phyloP scores from a whole-genome alignment of 2,329 filamentous ascomycete species.

The Graphium sp. region DNA sequence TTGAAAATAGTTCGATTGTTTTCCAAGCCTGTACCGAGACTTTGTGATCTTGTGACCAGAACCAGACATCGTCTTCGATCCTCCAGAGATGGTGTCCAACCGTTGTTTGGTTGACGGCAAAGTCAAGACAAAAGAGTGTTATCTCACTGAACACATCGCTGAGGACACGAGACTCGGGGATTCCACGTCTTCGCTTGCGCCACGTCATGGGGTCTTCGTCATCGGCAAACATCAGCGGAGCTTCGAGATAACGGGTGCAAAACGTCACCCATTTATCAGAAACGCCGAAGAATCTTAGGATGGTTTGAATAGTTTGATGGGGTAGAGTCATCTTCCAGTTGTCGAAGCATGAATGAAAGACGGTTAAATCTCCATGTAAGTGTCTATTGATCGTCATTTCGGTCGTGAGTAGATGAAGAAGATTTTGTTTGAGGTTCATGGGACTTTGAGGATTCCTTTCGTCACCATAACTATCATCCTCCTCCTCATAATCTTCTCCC shows the following conservation, averaged over 20 bases:
- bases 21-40: slow-evolving; percentile 41
- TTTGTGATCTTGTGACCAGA: slow-evolving; percentile 38
- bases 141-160: slow-evolving; percentile 43
- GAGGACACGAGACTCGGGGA: slow-evolving; percentile 41
- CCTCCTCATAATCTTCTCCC: no score
- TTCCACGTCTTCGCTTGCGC: slow-evolving; percentile 33
- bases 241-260: slow-evolving; percentile 40
- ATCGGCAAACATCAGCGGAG: slow-evolving; percentile 38
- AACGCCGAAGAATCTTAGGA: slow-evolving; percentile 42
- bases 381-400: slow-evolving; percentile 27
- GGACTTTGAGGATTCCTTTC: slow-evolving; percentile 12
- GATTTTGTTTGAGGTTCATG: slow-evolving; percentile 24
- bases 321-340: slow-evolving; percentile 24
- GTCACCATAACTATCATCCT: slow-evolving; percentile 4
- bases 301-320: slow-evolving; percentile 38
- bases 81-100: slow-evolving; percentile 38
- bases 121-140: slow-evolving; percentile 48
- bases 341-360: slow-evolving; percentile 27
- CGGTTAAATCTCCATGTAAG: slow-evolving; percentile 24
- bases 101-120: slow-evolving; percentile 41
- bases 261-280: slow-evolving; percentile 37
- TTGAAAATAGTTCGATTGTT: slow-evolving; percentile 34
- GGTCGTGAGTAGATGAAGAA: slow-evolving; percentile 28
- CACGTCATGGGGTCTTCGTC: slow-evolving; percentile 26
- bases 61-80: slow-evolving; percentile 50